Percentiles rank a stretch among this genome's conserved stretches.
These are phyloP conservation scores for Amanita polypyramis DNA, from an alignment of 768 basidiomycete genomes.

Conservation along the genomic window DNA sequence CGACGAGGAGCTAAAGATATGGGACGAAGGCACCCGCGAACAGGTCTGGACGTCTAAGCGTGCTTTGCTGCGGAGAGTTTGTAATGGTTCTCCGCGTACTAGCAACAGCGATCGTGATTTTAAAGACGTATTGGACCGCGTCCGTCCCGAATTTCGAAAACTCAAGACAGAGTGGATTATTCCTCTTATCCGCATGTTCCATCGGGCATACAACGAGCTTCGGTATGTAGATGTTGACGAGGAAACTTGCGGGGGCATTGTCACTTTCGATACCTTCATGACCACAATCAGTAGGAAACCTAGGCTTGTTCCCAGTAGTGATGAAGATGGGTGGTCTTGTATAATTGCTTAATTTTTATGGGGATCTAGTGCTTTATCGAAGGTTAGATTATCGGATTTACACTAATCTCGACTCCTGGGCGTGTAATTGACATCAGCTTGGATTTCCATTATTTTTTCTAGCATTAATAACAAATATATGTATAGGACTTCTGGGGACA, in stretches of 20 bases:
- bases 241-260: constrained; percentile 9
- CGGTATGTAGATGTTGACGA: constrained; percentile 3
- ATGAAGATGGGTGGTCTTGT: constrained; percentile 2
- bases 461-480: neutral
- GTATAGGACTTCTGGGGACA: neutral
- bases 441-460: neutral
- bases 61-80: constrained; percentile 2
- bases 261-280: constrained; percentile 16
- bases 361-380: neutral
- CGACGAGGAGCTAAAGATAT: constrained; percentile 3
- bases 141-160: constrained; percentile 3
- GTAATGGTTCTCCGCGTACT: neutral
- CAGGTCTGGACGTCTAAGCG: constrained; percentile 3
- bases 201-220: constrained; percentile 1
- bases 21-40: constrained; percentile 1
- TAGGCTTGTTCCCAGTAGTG: neutral
- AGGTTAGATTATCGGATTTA: neutral
- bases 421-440: neutral
- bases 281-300: constrained; percentile 8
- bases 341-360: constrained; percentile 2
- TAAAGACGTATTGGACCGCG: constrained; percentile 2
- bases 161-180: constrained; percentile 10
- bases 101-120: neutral
- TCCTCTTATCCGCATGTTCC: constrained; percentile 8
- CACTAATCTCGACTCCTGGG: neutral